Evolutionary conservation across 108 stramenopile species (phyloP).

Genomic region (Nannochloropsis granulata): DNA sequence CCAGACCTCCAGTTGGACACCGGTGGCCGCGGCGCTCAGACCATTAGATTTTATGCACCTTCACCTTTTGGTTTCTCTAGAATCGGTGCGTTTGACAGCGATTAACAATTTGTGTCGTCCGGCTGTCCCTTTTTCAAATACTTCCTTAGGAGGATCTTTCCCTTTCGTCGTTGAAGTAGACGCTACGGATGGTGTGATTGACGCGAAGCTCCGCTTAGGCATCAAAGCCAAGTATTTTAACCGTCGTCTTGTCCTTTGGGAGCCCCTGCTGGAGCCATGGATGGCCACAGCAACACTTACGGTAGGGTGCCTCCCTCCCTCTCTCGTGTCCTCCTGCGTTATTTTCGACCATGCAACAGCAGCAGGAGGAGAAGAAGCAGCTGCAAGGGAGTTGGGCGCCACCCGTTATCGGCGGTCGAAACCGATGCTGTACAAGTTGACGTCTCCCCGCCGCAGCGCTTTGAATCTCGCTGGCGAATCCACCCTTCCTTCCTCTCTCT

Average conservation of each 20-base stretch:
- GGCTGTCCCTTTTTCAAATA: not conserved
- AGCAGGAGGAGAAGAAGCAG: no score
- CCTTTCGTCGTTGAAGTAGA: constrained; percentile 29
- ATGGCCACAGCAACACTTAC: constrained; percentile 5
- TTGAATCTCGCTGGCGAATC: no score
- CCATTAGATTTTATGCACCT: not conserved
- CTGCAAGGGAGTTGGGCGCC: no score
- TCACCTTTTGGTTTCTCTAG: not conserved
- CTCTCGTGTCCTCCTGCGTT: not conserved
- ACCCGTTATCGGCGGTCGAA: no score
- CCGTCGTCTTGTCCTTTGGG: constrained; percentile 52
- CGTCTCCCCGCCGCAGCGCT: no score
- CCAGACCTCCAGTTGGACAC: not conserved
- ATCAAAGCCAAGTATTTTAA: constrained; percentile 55
- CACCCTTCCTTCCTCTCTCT: no score
- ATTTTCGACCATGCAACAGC: not conserved
- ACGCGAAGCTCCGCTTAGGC: constrained; percentile 24
- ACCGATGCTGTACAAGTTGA: no score
- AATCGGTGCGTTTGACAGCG: not conserved
- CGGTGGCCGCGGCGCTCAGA: not conserved
- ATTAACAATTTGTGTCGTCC: not conserved
- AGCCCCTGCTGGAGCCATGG: constrained; percentile 66
- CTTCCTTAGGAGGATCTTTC: not conserved
- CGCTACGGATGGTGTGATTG: not conserved
- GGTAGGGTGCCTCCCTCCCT: not conserved